Evolutionary conservation across 345 rosid species (phyloP), one percentile per base, ranked within the genome.

Genomic region (Triadica sebifera): DNA sequence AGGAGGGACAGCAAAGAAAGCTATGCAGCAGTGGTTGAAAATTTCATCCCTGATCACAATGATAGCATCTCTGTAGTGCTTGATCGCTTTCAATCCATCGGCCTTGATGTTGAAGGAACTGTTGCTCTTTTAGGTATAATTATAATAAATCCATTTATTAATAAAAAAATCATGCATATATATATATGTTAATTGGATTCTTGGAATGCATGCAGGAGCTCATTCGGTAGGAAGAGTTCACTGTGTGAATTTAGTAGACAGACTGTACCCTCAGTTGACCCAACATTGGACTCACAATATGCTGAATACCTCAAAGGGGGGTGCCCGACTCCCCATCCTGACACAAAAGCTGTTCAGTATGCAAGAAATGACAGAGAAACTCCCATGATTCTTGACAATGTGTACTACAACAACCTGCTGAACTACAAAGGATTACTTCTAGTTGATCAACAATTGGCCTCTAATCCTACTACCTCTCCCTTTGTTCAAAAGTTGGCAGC

Each of bases 181-280:
- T n/a, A n/a, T n/a, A n/a, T n/a, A n/a, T n/a, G n/a, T n/a, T n/a
- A n/a, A n/a, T n/a, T n/a, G n/a, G n/a, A n/a, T n/a, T n/a, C n/a
- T n/a, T n/a, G n/a, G n/a, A n/a, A n/a, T 6, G 10, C 47, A 10
- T 45, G 22, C 77, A 88, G 95, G 98, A 49, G 94, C 89, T 65
- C 98, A 92, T 69, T 94, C 92, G 0, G 97, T 92, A 1, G 98
- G 96, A 5, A 85, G 93, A 75, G 94, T 90, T 73, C 98, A 94
- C 65, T 90, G 96, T 51, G 76, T 83, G 12, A 94, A 94, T 71
- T 71, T 94, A 15, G 96, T 86, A 12, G 85, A 88, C 29, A 85
- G 97, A 51, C 88, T 92, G 29, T 94, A 92, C 80, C 94, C 97
- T 0, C 85, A 0, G 83, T 86, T 3, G 97, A 94, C 57, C 91